These are phyloP conservation scores for Cryomyces antarcticus DNA, from an alignment of 495 filamentous ascomycete genomes.

Conservation along the genomic window DNA sequence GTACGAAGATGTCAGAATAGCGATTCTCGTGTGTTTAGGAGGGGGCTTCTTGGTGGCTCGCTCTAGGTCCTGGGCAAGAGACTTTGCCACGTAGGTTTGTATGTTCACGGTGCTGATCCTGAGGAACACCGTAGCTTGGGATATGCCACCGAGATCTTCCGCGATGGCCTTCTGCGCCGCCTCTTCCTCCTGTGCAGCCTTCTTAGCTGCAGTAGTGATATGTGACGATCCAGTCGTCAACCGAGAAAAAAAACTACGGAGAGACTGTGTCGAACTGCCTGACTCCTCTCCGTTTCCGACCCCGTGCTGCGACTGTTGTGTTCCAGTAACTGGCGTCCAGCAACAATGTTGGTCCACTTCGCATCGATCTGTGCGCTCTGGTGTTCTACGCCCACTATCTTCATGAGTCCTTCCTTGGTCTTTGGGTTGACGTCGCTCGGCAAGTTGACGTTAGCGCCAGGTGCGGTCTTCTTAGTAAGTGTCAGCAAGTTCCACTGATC, in stretches of 20 bases:
- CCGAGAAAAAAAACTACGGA: conserved; percentile 65
- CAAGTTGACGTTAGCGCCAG: conserved; percentile 46
- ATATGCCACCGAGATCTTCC: conserved; percentile 45
- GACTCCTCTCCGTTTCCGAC: conserved; percentile 6
- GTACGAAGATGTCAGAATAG: conserved; percentile 76
- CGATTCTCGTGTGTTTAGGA: conserved; percentile 63
- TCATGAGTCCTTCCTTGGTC: conserved; percentile 73
- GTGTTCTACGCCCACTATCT: conserved; percentile 46
- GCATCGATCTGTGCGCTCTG: conserved; percentile 83
- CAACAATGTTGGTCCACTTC: conserved; percentile 70
- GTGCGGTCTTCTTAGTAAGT: conserved; percentile 66
- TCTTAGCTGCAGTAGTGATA: conserved; percentile 19
- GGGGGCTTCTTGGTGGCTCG: conserved; percentile 93
- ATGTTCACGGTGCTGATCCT: conserved; percentile 69
- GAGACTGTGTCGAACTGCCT: conserved; percentile 27
- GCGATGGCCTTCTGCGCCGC: conserved; percentile 33
- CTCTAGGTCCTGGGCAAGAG: conserved; percentile 72
- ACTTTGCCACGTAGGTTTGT: conserved; percentile 41
- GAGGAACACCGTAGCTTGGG: conserved; percentile 63
- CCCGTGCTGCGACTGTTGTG: not conserved
- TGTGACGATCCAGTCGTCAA: conserved; percentile 32
- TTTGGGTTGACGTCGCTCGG: conserved; percentile 62
- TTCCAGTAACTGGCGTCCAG: conserved; percentile 29
- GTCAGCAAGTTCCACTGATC: conserved; percentile 66
- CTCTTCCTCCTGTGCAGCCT: conserved; percentile 28